Conservation (phyloP, 2,329 filamentous ascomycete genomes). For the Fusarium xylarioides region DNA sequence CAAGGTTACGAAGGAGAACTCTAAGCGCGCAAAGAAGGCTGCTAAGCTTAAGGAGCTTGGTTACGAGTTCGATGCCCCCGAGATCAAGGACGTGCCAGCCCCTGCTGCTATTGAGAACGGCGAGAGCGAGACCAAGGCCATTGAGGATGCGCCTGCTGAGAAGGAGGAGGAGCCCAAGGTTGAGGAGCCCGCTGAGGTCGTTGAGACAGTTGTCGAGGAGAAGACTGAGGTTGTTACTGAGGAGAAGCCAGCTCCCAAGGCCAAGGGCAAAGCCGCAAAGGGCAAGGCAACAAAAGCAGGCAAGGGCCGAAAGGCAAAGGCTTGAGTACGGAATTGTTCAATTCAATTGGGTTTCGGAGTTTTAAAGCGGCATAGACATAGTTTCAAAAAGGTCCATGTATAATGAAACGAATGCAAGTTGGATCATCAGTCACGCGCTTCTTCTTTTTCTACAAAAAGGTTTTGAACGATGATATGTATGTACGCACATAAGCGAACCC, state of each 20-base stretch:
- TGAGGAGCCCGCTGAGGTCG: conserved; percentile 38
- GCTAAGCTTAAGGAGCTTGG: conserved; percentile 81
- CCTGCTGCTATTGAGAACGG: conserved; percentile 52
- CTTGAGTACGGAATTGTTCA: conserved; percentile 43
- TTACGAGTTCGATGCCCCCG: conserved; percentile 82
- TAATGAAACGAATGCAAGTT: conserved; percentile 43
- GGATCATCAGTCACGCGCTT: conserved; percentile 20
- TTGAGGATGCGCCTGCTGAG: conserved; percentile 51
- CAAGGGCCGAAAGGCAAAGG: conserved; percentile 50
- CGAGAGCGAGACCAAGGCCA: conserved; percentile 45
- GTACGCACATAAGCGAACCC: conserved; percentile 72
- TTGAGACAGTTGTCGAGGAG: conserved; percentile 36
- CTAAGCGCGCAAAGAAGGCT: conserved; percentile 72
- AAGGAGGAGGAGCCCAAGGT: conserved; percentile 44
- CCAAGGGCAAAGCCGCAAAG: conserved; percentile 50
- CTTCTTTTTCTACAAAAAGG: conserved; percentile 3
- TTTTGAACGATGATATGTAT: conserved; percentile 47
- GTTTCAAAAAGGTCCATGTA: conserved; percentile 39
- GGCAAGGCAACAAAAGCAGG: conserved; percentile 35
- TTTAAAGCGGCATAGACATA: conserved; percentile 42
- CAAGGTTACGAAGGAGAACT: conserved; percentile 77
- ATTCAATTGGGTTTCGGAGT: conserved; percentile 34
- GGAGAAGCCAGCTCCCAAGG: conserved; percentile 40
- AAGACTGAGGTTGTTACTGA: conserved; percentile 41
- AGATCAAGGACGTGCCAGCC: conserved; percentile 67